Percentiles rank a stretch among this genome's conserved stretches.
These are phyloP conservation scores for Leersia perrieri DNA, from an alignment of 176 grass and related monocot genomes.

Conservation along the genomic window DNA sequence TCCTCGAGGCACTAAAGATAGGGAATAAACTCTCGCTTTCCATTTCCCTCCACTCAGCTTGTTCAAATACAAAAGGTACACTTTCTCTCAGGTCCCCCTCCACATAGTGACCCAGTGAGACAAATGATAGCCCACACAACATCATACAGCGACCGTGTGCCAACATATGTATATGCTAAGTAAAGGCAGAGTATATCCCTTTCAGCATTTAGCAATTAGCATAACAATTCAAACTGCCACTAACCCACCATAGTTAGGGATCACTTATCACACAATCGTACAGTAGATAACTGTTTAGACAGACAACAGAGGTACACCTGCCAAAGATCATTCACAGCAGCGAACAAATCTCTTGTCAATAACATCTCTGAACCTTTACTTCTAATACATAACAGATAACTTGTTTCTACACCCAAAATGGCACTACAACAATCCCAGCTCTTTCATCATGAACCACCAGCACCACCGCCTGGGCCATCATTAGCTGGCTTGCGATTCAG, in stretches of 20 bases:
- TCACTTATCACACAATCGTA: conserved; percentile 31
- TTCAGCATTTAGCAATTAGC: conserved; percentile 26
- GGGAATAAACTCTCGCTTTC: conserved; percentile 7
- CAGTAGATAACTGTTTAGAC: conserved; percentile 24
- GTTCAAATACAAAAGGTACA: conserved; percentile 36
- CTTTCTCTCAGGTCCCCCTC: not conserved
- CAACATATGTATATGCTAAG: not conserved
- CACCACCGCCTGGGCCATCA: conserved; percentile 58
- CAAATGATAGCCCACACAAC: not conserved
- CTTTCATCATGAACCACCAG: conserved; percentile 43
- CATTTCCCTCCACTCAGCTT: conserved; percentile 26
- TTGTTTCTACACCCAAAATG: conserved; percentile 45
- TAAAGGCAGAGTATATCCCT: not conserved
- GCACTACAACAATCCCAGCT: conserved; percentile 5
- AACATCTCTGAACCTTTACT: conserved; percentile 30
- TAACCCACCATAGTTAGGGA: conserved; percentile 26
- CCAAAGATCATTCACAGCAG: conserved; percentile 22
- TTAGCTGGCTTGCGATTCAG: conserved; percentile 81
- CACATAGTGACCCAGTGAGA: not conserved
- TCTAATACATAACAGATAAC: conserved; percentile 38
- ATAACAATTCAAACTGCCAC: not conserved
- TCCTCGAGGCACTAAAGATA: not conserved
- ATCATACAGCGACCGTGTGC: not conserved
- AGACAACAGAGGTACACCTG: conserved; percentile 15
- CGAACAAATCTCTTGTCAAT: conserved; percentile 20